These are phyloP conservation scores for Litchi chinensis DNA, from an alignment of 345 rosid species.

Conservation along the genomic window DNA sequence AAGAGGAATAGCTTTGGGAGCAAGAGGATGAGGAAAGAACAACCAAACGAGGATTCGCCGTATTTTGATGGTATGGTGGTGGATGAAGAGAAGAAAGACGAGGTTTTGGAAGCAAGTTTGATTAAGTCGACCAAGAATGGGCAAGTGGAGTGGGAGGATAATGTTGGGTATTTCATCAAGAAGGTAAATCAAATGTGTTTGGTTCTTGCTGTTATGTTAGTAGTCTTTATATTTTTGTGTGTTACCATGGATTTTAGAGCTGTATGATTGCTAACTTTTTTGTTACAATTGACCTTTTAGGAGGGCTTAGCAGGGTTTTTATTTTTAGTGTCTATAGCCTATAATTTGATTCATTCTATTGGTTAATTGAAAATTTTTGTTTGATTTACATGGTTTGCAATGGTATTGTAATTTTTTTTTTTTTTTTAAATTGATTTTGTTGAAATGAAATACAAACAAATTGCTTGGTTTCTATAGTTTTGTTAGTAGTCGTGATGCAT, in stretches of 20 bases:
- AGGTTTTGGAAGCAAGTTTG: slow-evolving; percentile 14
- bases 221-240: neutral
- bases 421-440: neutral
- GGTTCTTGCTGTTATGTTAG: neutral
- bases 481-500: neutral
- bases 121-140: slow-evolving; percentile 16
- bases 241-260: neutral
- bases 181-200: slow-evolving; percentile 53
- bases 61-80: slow-evolving; percentile 28
- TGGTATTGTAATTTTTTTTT: neutral
- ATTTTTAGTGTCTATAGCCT: neutral
- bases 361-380: neutral
- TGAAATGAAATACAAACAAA: too few species aligned
- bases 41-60: slow-evolving; percentile 57
- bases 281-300: neutral
- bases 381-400: neutral
- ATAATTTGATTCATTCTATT: neutral
- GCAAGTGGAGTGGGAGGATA: slow-evolving; percentile 66
- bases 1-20: slow-evolving; percentile 72
- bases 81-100: slow-evolving; percentile 33
- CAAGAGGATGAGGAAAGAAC: slow-evolving; percentile 67
- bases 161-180: slow-evolving; percentile 75
- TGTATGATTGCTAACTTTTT: neutral
- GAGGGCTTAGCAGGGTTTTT: neutral
- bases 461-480: neutral